Base-by-base conservation (phyloP, 108 stramenopile species). In the Skeletonema costatum region DNA sequence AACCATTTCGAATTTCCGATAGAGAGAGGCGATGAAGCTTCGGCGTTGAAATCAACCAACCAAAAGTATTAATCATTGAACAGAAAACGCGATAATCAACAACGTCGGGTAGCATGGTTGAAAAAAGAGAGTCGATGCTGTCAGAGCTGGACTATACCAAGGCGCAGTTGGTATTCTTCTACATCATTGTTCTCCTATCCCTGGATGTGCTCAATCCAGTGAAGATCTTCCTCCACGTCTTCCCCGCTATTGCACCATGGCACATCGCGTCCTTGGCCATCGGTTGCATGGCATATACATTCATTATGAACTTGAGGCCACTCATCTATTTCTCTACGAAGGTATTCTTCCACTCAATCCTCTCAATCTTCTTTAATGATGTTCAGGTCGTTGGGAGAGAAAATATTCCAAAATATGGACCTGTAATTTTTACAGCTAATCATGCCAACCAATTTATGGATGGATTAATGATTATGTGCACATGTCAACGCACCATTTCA, bases 381-480 rank as follows among this genome's bases (percentile, higher is more conserved):
- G 89, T 99, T 68, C 94, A 98, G 74, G 80, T 98, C 13, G 74
- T 98, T 38, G 98, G 98, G 8, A 77, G 79, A 21, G 86, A 97
- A 62, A 97, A 98, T 78, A 91, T 99, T 16, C 98, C 98, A 2
- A 64, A 73, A 19, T 90, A 94, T 68, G 97, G 97, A 1, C 98
- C 98, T 5, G 92, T 97, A 14, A 97, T 99, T 42, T 98, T 99
- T 78, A 85, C 87, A 16, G 92, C 97, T 13, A 99, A 99, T 83
- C 98, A 99, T 83, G 93, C 97, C 62, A 99, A 99, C 78, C 98
- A 99, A 70, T 99, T 99, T 61, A 92, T 99, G 41, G 98, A 99
- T 75, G 97, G 90, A 7, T 73, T 97, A 31, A 92, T 91, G 82
- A 86, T 99, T 33, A 83, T 99, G 82, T 90, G 91, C 32, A 97